phyloP scores from a whole-genome alignment of 2,329 filamentous ascomycete genomes.

The Teratosphaeria gauchensis region DNA sequence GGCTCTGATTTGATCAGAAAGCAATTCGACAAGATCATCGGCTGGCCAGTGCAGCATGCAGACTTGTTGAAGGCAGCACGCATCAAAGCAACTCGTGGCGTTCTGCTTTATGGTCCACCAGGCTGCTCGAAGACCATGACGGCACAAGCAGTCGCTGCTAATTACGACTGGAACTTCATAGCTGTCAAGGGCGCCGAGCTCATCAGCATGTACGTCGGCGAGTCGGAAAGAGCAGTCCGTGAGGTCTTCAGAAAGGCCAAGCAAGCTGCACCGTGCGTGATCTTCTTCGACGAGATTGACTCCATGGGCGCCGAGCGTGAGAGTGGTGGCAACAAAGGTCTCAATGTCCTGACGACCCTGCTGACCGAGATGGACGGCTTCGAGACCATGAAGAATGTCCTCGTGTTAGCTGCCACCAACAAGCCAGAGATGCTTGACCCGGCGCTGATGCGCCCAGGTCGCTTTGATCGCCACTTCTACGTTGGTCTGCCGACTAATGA shows the following conservation, averaged over 20 bases:
- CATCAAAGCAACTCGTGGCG: constrained; percentile 61
- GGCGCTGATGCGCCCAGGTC: constrained; percentile 73
- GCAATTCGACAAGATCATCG: constrained; percentile 47
- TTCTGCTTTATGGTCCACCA: constrained; percentile 83
- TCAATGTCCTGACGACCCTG: constrained; percentile 82
- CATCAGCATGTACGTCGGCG: constrained; percentile 93
- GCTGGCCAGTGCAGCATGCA: constrained; percentile 48
- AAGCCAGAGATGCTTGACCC: constrained; percentile 77
- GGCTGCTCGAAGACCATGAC: constrained; percentile 92
- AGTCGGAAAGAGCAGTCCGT: constrained; percentile 77
- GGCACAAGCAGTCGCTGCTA: constrained; percentile 82
- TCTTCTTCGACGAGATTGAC: constrained; percentile 97
- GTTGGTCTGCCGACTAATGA: constrained; percentile 68
- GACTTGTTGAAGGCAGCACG: constrained; percentile 42
- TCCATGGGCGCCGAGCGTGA: constrained; percentile 57
- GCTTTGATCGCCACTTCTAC: constrained; percentile 78
- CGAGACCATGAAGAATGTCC: constrained; percentile 69
- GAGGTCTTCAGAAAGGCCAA: constrained; percentile 78
- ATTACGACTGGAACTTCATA: constrained; percentile 86
- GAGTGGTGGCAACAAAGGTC: constrained; percentile 40
- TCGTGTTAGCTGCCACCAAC: constrained; percentile 87
- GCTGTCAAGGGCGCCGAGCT: constrained; percentile 89
- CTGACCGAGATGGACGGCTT: constrained; percentile 96
- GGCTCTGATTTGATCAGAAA: constrained; percentile 68
- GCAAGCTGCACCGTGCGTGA: constrained; percentile 79